These are phyloP conservation scores for Platanthera guangdongensis DNA, from an alignment of 106 monocot genomes.

Conservation along the genomic window DNA sequence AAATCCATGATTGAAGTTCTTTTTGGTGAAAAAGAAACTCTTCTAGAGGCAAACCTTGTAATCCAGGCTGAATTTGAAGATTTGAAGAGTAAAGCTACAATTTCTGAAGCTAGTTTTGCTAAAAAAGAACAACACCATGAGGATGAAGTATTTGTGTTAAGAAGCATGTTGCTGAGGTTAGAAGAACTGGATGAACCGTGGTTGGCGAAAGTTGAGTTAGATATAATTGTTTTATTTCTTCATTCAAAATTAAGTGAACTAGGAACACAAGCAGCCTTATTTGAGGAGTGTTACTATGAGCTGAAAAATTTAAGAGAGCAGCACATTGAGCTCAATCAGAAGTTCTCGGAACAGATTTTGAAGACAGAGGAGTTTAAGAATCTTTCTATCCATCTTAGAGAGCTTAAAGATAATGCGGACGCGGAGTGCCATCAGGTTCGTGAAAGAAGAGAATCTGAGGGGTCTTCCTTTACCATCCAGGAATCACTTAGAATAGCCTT, in stretches of 20 bases:
- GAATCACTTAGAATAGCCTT: slow-evolving; percentile 92
- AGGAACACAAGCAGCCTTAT: slow-evolving; percentile 20
- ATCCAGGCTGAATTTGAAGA: slow-evolving; percentile 17
- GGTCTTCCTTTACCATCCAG: slow-evolving; percentile 31
- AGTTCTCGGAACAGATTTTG: slow-evolving; percentile 76
- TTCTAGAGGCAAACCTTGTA: slow-evolving; percentile 12
- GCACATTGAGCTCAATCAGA: slow-evolving; percentile 46
- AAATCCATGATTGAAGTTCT: slow-evolving; percentile 24
- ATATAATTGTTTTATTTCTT: slow-evolving; percentile 40
- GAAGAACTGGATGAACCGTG: slow-evolving; percentile 45
- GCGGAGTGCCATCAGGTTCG: slow-evolving; percentile 41
- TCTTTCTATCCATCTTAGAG: slow-evolving; percentile 75
- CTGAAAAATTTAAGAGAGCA: slow-evolving; percentile 49
- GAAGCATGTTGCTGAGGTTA: slow-evolving; percentile 25
- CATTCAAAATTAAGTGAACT: slow-evolving; percentile 70
- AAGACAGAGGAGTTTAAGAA: slow-evolving; percentile 95
- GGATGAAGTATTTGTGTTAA: slow-evolving; percentile 33
- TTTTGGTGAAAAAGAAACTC: slow-evolving; percentile 21
- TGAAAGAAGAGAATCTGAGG: slow-evolving; percentile 53
- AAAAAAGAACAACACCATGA: slow-evolving; percentile 21
- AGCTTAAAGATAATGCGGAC: slow-evolving; percentile 86
- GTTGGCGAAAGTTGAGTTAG: slow-evolving; percentile 47
- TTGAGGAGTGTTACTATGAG: slow-evolving; percentile 26
- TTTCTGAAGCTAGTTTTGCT: slow-evolving; percentile 17
- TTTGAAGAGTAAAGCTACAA: slow-evolving; percentile 15